Evolutionary conservation across 306 rosid species (phyloP), one percentile per base, ranked within the genome.

Genomic region (Pterocarpus macrocarpus): DNA sequence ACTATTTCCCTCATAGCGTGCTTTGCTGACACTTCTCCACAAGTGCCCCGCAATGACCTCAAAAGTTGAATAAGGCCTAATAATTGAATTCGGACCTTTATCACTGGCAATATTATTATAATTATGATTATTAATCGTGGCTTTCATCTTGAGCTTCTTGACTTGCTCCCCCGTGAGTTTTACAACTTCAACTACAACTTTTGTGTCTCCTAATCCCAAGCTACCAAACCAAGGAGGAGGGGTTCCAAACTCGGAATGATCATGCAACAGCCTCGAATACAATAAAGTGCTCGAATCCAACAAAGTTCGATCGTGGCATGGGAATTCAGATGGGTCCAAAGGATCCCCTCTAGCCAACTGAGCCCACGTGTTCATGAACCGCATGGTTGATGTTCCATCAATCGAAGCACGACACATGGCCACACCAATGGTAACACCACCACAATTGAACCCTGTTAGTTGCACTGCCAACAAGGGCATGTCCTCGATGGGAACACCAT

Each of bases 1-100:
- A 4, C 52, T 33, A 3, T 80, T 65, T 32, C 85, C 85, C 1
- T 10, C 49, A 2, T 79, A 75, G 0, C 81, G 84, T 10, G 90
- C 87, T 73, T 83, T 83, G 63, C 57, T 71, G 0, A 69, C 76
- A 9, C 84, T 77, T 14, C 69, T 81, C 90, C 90, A 85, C 45
- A 87, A 1, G 61, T 84, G 66, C 14, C 88, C 86, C 0, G 87
- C 38, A 30, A 87, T 7, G 1, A 81, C 86, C 82, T 87, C 87
- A 50, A 83, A 87, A 12, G 73, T 77, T 9, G 85, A 80, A 64
- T 80, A 83, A 38, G 35, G 69, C 28, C 32, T 12, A 47, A 10
- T 22, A 22, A 22, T 22, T 22, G 28, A 22, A 22, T 22, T 9
- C 10, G 15, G 15, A 47, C 10, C 53, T 47, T 9, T 4, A 47